These are phyloP conservation scores for Saraca asoca DNA, from an alignment of 331 rosid genomes.

Conservation along the genomic window DNA sequence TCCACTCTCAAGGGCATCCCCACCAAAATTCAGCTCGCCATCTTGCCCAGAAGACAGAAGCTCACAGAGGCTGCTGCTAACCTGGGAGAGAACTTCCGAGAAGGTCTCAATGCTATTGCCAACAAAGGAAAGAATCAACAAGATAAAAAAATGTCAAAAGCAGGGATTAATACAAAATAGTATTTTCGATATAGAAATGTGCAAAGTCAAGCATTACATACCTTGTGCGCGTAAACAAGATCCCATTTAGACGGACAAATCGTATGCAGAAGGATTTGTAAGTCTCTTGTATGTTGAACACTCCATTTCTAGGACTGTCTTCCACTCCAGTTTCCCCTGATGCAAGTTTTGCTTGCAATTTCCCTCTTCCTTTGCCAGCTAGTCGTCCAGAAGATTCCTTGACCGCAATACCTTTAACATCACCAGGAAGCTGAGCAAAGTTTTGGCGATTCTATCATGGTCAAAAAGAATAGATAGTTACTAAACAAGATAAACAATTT, in stretches of 20 bases:
- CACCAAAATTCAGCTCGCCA: constrained; percentile 68
- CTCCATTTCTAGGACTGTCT: constrained; percentile 49
- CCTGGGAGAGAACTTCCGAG: constrained; percentile 72
- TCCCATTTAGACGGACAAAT: constrained; percentile 92
- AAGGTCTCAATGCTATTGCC: constrained; percentile 79
- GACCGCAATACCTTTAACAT: constrained; percentile 48
- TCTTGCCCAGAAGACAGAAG: constrained; percentile 73
- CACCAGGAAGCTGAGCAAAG: constrained; percentile 70
- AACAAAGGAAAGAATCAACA: constrained; percentile 20
- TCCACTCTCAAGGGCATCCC: constrained; percentile 67
- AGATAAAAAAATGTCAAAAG: constrained; percentile 19
- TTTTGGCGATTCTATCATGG: constrained; percentile 82
- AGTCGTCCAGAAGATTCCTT: constrained; percentile 59
- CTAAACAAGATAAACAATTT: too few relatives aligned
- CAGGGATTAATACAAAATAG: constrained; percentile 6
- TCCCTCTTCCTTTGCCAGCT: constrained; percentile 70
- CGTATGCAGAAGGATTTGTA: constrained; percentile 67
- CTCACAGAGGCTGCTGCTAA: constrained; percentile 56
- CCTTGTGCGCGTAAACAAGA: constrained; percentile 95
- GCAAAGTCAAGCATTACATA: constrained; percentile 23
- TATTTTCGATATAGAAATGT: not conserved
- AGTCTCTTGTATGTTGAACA: constrained; percentile 45
- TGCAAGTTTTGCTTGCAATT: constrained; percentile 53
- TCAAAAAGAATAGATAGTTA: constrained; percentile 9
- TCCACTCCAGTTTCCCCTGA: constrained; percentile 49